Conservation (phyloP, 495 filamentous ascomycete species). For the Penicillium atrosanguineum region DNA sequence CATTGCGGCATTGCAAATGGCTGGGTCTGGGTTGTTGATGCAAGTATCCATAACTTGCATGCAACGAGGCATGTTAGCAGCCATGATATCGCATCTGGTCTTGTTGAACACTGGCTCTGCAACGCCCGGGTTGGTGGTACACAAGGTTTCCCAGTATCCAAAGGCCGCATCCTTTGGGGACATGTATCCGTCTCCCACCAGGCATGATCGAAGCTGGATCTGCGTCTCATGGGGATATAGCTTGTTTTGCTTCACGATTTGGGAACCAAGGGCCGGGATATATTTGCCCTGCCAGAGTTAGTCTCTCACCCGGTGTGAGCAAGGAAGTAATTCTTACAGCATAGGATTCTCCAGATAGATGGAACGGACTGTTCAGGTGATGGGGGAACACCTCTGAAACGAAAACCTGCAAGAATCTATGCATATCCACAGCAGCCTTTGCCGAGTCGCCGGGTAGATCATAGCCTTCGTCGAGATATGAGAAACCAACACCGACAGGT, state of each 20-base stretch:
- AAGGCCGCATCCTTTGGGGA: constrained; percentile 32
- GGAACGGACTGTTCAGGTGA: background rate
- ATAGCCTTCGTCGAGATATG: constrained; percentile 35
- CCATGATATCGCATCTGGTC: constrained; percentile 44
- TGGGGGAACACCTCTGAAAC: background rate
- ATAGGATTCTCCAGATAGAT: background rate
- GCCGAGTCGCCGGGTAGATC: constrained; percentile 27
- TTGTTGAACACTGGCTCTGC: constrained; percentile 38
- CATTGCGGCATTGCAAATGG: constrained; percentile 25
- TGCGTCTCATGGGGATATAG: constrained; percentile 27
- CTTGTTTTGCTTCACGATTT: constrained; percentile 23
- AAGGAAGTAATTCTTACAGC: background rate
- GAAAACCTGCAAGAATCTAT: constrained; percentile 4
- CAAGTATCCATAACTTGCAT: constrained; percentile 34
- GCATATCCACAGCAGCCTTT: constrained; percentile 35
- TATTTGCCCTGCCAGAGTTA: background rate
- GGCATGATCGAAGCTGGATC: constrained; percentile 33
- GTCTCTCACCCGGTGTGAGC: background rate
- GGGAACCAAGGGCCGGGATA: background rate
- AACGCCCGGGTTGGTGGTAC: constrained; percentile 42
- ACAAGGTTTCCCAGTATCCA: constrained; percentile 46
- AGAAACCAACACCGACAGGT: constrained; percentile 43
- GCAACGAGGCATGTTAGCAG: constrained; percentile 41
- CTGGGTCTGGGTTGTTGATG: constrained; percentile 25
- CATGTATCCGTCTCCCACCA: constrained; percentile 40